Percentiles rank a stretch among this genome's conserved stretches.
Evolutionary conservation across 495 filamentous ascomycete species (phyloP).

Genomic region (Neurospora sp.): DNA sequence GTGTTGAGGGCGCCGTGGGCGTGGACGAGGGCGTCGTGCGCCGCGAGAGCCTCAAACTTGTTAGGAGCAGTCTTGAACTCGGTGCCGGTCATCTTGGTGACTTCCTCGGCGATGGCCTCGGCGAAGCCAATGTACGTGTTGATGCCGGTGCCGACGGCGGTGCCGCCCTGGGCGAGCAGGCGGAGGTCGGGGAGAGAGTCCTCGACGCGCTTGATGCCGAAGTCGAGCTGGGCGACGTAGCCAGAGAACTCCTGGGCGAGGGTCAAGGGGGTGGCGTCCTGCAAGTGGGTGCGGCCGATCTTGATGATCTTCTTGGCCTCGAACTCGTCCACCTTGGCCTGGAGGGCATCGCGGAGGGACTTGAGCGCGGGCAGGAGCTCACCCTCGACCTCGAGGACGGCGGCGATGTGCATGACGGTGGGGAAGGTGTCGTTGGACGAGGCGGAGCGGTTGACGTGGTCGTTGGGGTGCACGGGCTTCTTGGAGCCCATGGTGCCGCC

Average conservation of each 20-base stretch:
- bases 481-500: constrained; percentile 90
- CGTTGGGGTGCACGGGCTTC: constrained; percentile 98
- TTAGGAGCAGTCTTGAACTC: constrained; percentile 95
- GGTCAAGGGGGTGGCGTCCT: constrained; percentile 93
- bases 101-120: constrained; percentile 80
- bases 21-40: constrained; percentile 93
- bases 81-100: constrained; percentile 81
- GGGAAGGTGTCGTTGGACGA: constrained; percentile 99
- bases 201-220: constrained; percentile 81
- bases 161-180: constrained; percentile 89
- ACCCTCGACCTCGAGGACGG: constrained; percentile 84
- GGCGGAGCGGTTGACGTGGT: constrained; percentile 98
- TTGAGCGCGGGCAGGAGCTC: constrained; percentile 73
- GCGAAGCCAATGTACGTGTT: constrained; percentile 97
- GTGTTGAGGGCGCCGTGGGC: constrained; percentile 90
- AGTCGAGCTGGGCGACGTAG: constrained; percentile 88
- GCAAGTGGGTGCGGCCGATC: constrained; percentile 95
- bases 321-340: constrained; percentile 85
- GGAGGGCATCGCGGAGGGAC: constrained; percentile 69
- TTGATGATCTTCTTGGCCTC: constrained; percentile 82
- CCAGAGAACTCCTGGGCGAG: constrained; percentile 97
- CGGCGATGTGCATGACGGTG: constrained; percentile 98
- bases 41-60: constrained; percentile 98
- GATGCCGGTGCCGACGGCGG: constrained; percentile 92
- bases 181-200: constrained; percentile 72